A percentile compares a stretch with the other conserved stretches of the same genome.
phyloP scores from a whole-genome alignment of 352 stramenopile species.

The Hyaloperonospora brassicae region DNA sequence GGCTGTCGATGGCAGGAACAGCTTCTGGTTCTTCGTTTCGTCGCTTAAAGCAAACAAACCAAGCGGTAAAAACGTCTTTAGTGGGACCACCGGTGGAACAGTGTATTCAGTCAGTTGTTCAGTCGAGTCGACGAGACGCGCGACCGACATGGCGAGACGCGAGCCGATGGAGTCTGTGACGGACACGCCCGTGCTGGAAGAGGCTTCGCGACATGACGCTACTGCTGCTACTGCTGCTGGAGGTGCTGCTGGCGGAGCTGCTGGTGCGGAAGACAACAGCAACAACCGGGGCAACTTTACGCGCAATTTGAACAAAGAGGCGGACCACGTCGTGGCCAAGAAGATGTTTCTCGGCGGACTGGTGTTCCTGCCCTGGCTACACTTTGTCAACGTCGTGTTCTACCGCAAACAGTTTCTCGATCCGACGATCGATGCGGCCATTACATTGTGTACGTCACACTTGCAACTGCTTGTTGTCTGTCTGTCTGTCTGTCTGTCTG shows the following conservation, averaged over 20 bases:
- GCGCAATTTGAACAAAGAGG: constrained; percentile 76
- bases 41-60: too few species aligned
- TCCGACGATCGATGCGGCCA: constrained; percentile 45
- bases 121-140: too few species aligned
- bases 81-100: too few species aligned
- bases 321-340: constrained; percentile 54
- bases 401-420: constrained; percentile 79
- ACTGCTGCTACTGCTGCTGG: constrained; percentile 4
- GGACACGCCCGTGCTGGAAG: constrained; percentile 55
- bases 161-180: constrained; percentile 27
- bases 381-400: constrained; percentile 76
- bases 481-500: too few species aligned
- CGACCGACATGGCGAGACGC: constrained; percentile 17
- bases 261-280: constrained; percentile 12
- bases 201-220: constrained; percentile 21
- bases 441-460: constrained; percentile 59
- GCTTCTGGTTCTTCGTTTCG: too few species aligned
- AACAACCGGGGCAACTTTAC: constrained; percentile 87
- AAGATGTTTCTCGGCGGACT: constrained; percentile 84
- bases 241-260: not conserved
- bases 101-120: too few species aligned
- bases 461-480: not conserved
- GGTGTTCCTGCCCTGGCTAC: constrained; percentile 69
- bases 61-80: not conserved
- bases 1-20: not conserved